Conservation (phyloP, 2,329 filamentous ascomycete species). For the Sodiomyces alkalinus region DNA sequence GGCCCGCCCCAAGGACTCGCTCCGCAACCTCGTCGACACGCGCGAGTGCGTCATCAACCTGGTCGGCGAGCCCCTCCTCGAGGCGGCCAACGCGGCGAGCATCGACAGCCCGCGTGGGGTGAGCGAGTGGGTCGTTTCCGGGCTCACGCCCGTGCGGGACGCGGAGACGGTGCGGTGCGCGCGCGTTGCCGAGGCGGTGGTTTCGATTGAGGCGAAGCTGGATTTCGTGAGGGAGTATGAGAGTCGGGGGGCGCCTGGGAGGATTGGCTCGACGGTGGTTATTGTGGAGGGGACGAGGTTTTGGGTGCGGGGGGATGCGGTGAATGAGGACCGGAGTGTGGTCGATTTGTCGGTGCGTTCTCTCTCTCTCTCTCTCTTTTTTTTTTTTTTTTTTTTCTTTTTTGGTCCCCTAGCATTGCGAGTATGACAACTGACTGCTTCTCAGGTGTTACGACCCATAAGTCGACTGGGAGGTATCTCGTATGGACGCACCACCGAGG, state of each 20-base stretch:
- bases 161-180: slow-evolving; percentile 52
- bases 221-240: slow-evolving; percentile 66
- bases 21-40: slow-evolving; percentile 57
- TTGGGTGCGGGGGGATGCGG: slow-evolving; percentile 78
- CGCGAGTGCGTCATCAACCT: slow-evolving; percentile 77
- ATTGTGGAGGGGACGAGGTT: slow-evolving; percentile 76
- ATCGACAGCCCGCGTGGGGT: slow-evolving; percentile 65
- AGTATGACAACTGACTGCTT: no score
- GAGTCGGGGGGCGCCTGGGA: slow-evolving; percentile 51
- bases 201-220: slow-evolving; percentile 69
- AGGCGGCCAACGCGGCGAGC: slow-evolving; percentile 71
- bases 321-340: slow-evolving; percentile 60
- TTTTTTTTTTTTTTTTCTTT: no score
- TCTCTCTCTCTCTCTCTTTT: no score
- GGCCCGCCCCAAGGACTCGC: slow-evolving; percentile 56
- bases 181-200: slow-evolving; percentile 68
- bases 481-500: slow-evolving; percentile 58
- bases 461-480: slow-evolving; percentile 73
- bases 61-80: slow-evolving; percentile 68
- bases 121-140: slow-evolving; percentile 48
- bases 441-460: slow-evolving; percentile 56
- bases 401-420: no score
- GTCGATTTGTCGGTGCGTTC: no score
- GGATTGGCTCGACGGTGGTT: slow-evolving; percentile 58
- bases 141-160: slow-evolving; percentile 52